These are phyloP conservation scores for Beauveria varroae DNA, from an alignment of 2,329 filamentous ascomycete species.

Conservation along the genomic window DNA sequence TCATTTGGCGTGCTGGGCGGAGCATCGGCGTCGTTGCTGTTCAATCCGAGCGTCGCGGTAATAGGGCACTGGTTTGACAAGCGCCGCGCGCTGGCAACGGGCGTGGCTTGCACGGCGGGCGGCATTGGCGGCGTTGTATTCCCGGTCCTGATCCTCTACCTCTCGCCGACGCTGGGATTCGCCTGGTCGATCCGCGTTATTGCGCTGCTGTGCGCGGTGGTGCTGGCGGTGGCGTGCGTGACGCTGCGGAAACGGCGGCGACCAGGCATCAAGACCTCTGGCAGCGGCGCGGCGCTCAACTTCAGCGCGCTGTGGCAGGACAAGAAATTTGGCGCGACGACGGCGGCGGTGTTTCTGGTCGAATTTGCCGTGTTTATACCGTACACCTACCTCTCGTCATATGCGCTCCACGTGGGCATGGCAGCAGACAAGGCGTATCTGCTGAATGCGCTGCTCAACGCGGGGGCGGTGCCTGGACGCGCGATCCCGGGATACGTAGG, in stretches of 20 bases:
- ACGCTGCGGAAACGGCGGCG: constrained; percentile 35
- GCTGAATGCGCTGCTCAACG: constrained; percentile 62
- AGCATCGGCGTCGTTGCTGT: constrained; percentile 57
- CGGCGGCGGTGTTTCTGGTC: constrained; percentile 47
- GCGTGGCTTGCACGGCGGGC: constrained; percentile 59
- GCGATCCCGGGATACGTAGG: constrained; percentile 60
- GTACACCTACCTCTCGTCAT: constrained; percentile 61
- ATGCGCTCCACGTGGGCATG: constrained; percentile 49
- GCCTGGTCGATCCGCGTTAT: constrained; percentile 24
- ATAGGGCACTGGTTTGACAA: constrained; percentile 62
- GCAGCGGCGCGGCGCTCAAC: constrained; percentile 38
- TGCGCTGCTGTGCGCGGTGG: constrained; percentile 19
- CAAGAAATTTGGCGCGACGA: constrained; percentile 42
- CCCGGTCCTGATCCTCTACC: constrained; percentile 23
- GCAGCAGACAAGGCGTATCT: constrained; percentile 52
- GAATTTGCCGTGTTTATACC: constrained; percentile 59
- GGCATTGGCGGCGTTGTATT: constrained; percentile 52
- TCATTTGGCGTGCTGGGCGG: constrained; percentile 62
- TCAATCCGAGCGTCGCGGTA: constrained; percentile 59
- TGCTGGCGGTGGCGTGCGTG: constrained; percentile 21
- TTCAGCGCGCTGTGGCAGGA: constrained; percentile 41
- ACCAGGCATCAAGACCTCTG: constrained; percentile 18
- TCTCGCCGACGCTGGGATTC: constrained; percentile 23
- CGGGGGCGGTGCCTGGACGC: constrained; percentile 58
- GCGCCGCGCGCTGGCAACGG: constrained; percentile 59